Evolutionary conservation across 129 eudicot species (phyloP).

Genomic region (Sambucus nigra): DNA sequence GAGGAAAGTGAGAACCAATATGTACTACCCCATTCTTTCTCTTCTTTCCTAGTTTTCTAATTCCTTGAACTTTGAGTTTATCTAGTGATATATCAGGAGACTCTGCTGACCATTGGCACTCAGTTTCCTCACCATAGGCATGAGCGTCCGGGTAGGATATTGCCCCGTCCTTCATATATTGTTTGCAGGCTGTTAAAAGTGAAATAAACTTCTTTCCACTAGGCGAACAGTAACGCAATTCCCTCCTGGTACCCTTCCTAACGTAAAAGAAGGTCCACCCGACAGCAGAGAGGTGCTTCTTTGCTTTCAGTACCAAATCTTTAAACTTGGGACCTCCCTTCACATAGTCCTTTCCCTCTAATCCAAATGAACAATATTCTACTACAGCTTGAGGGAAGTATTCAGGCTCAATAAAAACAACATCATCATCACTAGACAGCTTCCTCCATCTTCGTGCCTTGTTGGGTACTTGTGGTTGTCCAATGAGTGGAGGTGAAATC

Average conservation of each 20-base stretch:
- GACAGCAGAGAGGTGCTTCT: conserved; percentile 46
- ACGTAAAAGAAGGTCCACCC: conserved; percentile 40
- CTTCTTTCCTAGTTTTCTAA: conserved; percentile 15
- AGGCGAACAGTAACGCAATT: conserved; percentile 42
- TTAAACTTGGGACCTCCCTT: not conserved
- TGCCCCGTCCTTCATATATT: conserved; percentile 15
- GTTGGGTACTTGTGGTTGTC: conserved; percentile 7
- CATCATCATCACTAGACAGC: conserved; percentile 14
- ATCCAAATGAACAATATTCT: conserved; percentile 20
- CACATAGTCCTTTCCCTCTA: not conserved
- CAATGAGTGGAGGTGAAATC: too few species aligned
- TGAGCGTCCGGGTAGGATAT: not conserved
- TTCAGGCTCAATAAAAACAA: conserved; percentile 26
- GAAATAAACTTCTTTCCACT: conserved; percentile 21
- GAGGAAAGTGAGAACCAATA: conserved; percentile 6
- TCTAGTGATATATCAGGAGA: not conserved
- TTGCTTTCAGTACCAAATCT: conserved; percentile 25
- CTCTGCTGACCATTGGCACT: not conserved
- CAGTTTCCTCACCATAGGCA: not conserved
- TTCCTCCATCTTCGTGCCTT: not conserved
- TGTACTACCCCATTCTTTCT: conserved; percentile 26
- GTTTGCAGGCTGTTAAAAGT: conserved; percentile 38
- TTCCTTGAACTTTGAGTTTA: conserved; percentile 17
- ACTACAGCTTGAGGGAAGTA: conserved; percentile 44
- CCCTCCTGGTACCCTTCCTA: conserved; percentile 9